Evolutionary conservation across 306 rosid species (phyloP).

Genomic region (Prunus dulcis): DNA sequence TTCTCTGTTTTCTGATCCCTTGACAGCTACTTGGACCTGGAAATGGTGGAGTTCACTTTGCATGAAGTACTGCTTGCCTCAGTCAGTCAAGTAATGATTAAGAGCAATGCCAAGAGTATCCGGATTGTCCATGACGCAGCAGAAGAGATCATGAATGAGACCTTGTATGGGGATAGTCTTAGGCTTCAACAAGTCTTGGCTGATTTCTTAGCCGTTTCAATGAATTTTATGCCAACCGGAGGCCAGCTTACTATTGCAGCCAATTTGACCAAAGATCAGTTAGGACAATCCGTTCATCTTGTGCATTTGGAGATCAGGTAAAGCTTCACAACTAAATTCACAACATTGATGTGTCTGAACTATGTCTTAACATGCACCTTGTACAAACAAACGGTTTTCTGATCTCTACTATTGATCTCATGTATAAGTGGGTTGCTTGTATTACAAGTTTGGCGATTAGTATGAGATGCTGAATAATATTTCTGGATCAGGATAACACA

Average conservation of each 20-base stretch:
- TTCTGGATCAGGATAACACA: constrained; percentile 58
- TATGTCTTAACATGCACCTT: too few relatives aligned
- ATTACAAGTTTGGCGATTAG: background rate
- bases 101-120: constrained; percentile 54
- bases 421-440: background rate
- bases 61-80: constrained; percentile 69
- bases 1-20: constrained; percentile 16
- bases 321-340: background rate
- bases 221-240: constrained; percentile 57
- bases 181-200: constrained; percentile 89
- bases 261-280: constrained; percentile 61
- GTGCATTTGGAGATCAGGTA: constrained; percentile 83
- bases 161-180: constrained; percentile 71
- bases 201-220: constrained; percentile 65
- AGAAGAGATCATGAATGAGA: constrained; percentile 49
- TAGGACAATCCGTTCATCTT: constrained; percentile 79
- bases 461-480: background rate
- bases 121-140: constrained; percentile 58
- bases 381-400: too few relatives aligned
- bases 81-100: constrained; percentile 68
- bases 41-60: constrained; percentile 85
- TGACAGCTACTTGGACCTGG: constrained; percentile 73
- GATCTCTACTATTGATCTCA: too few relatives aligned
- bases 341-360: background rate
- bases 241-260: constrained; percentile 63